These are phyloP conservation scores for Corynascus novoguineensis DNA, from an alignment of 495 filamentous ascomycete genomes.

Conservation along the genomic window DNA sequence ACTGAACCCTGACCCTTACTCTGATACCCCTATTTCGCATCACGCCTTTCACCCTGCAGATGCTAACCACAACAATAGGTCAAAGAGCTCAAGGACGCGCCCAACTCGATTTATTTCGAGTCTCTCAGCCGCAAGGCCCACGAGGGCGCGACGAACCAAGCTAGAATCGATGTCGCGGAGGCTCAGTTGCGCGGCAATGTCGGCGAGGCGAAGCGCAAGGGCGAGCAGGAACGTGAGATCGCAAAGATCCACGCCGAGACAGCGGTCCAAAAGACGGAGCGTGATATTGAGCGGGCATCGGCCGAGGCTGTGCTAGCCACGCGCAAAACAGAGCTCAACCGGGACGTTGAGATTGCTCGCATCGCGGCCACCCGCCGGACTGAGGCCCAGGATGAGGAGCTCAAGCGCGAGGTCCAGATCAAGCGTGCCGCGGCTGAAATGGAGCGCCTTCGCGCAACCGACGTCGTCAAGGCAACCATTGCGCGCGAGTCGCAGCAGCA, in stretches of 20 bases:
- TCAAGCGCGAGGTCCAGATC: constrained; percentile 66
- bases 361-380: constrained; percentile 64
- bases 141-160: constrained; percentile 75
- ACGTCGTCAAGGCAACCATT: constrained; percentile 74
- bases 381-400: constrained; percentile 67
- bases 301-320: constrained; percentile 69
- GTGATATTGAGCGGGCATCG: constrained; percentile 69
- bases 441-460: constrained; percentile 66
- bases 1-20: not conserved
- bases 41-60: constrained; percentile 15
- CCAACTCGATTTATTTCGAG: constrained; percentile 70
- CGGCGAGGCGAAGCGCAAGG: constrained; percentile 71
- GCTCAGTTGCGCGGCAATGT: constrained; percentile 73
- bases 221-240: constrained; percentile 71
- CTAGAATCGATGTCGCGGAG: constrained; percentile 70
- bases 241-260: constrained; percentile 77
- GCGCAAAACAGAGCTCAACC: constrained; percentile 62
- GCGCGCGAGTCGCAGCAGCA: constrained; percentile 65
- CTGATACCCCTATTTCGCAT: not conserved
- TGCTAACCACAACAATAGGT: constrained; percentile 67
- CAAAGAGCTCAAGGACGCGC: constrained; percentile 76
- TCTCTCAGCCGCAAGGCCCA: constrained; percentile 74
- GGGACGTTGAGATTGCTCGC: constrained; percentile 64
- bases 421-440: constrained; percentile 73
- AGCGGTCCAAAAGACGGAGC: constrained; percentile 74